These are phyloP conservation scores for Cyclotella sp. DNA, from an alignment of 108 stramenopile genomes.

Conservation along the genomic window DNA sequence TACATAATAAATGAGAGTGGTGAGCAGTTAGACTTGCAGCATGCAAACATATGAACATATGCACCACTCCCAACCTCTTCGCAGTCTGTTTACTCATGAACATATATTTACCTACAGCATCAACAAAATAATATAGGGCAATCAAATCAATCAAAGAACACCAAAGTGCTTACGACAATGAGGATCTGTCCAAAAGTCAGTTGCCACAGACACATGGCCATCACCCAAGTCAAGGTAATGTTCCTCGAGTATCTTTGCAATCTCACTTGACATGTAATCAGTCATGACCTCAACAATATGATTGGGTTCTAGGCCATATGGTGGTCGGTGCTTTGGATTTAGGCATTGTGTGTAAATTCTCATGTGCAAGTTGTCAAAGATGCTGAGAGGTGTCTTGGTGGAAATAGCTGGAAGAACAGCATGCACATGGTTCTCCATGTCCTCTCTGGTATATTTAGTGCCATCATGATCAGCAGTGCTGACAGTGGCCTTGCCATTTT, in stretches of 20 bases:
- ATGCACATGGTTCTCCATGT: constrained; percentile 6
- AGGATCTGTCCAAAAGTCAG: constrained; percentile 25
- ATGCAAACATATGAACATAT: neutral
- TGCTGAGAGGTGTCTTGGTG: neutral
- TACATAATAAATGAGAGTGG: neutral
- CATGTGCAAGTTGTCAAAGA: constrained; percentile 5
- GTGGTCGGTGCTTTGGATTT: constrained; percentile 7
- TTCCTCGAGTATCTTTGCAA: constrained; percentile 1
- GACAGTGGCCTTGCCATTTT: neutral
- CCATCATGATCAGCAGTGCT: neutral
- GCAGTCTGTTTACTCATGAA: constrained; percentile 19
- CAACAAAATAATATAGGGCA: constrained; percentile 8
- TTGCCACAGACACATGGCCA: constrained; percentile 4
- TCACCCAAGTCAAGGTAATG: neutral
- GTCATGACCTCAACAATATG: constrained; percentile 5
- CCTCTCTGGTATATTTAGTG: constrained; percentile 6
- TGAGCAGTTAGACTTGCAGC: neutral
- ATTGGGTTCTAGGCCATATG: constrained; percentile 15
- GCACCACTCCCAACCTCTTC: neutral
- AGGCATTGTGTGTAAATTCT: neutral
- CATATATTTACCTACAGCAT: neutral
- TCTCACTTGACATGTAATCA: constrained; percentile 5
- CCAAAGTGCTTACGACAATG: constrained; percentile 17
- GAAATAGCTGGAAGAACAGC: neutral
- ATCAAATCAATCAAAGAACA: constrained; percentile 13